Percentiles rank a stretch among this genome's conserved stretches.
phyloP scores from a whole-genome alignment of 208 protist genomes.

The Crithidia sp. region DNA sequence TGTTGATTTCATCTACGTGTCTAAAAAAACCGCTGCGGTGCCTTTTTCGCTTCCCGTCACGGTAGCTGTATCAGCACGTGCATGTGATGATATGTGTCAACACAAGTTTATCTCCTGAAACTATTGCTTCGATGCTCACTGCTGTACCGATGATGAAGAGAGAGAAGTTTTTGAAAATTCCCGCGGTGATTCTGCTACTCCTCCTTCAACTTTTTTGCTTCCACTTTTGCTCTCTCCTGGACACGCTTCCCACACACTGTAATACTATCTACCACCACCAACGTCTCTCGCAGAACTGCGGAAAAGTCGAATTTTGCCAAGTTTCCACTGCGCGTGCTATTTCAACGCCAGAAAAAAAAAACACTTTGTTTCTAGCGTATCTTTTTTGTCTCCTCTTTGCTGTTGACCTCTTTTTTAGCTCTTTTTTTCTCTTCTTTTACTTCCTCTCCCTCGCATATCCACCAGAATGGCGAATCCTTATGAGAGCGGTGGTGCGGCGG shows the following conservation, averaged over 20 bases:
- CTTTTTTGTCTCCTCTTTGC: neutral
- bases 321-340: neutral
- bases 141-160: too few relatives aligned
- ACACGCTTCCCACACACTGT: too few relatives aligned
- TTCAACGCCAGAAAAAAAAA: neutral
- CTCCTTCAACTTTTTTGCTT: too few relatives aligned
- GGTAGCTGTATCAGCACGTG: neutral
- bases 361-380: neutral
- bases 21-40: neutral
- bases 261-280: too few relatives aligned
- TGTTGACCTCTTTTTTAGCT: neutral
- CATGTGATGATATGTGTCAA: neutral
- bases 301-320: too few relatives aligned
- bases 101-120: too few relatives aligned
- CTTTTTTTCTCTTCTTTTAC: neutral
- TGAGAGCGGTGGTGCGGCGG: conserved; percentile 37
- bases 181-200: too few relatives aligned
- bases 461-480: conserved; percentile 65
- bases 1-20: too few relatives aligned
- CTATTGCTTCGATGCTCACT: too few relatives aligned
- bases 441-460: neutral
- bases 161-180: too few relatives aligned
- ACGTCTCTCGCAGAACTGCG: too few relatives aligned
- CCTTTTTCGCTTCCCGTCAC: neutral
- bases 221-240: too few relatives aligned